These are phyloP conservation scores for Aspergillus sclerotiicarbonarius DNA, from an alignment of 495 filamentous ascomycete genomes.

Conservation along the genomic window DNA sequence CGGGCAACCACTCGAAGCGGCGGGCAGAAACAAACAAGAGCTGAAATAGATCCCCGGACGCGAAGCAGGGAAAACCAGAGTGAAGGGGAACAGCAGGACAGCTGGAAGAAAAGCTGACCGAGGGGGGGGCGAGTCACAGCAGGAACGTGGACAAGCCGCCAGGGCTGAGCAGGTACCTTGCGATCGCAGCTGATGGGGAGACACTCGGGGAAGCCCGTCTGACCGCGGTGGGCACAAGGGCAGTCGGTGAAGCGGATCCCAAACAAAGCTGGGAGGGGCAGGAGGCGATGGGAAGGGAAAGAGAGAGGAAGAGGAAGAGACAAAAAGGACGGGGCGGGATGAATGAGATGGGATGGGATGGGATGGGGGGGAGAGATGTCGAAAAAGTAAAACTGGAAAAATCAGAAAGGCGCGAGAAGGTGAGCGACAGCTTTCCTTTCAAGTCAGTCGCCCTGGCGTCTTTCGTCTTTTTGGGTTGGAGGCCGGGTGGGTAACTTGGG, in stretches of 20 bases:
- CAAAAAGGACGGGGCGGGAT: not conserved
- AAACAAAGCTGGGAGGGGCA: not conserved
- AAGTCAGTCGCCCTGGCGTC: slow-evolving; percentile 2
- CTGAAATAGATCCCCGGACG: slow-evolving; percentile 9
- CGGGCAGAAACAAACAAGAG: slow-evolving; percentile 12
- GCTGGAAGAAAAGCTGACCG: slow-evolving; percentile 12
- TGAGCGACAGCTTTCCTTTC: slow-evolving; percentile 11
- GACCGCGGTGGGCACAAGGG: not conserved
- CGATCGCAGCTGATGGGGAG: slow-evolving; percentile 10
- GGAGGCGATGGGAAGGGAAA: not conserved
- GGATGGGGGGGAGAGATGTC: not conserved
- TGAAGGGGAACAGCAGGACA: slow-evolving; percentile 1
- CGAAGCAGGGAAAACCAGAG: slow-evolving; percentile 13
- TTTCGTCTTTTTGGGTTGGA: slow-evolving; percentile 4
- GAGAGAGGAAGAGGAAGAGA: not conserved
- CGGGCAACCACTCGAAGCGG: slow-evolving; percentile 1
- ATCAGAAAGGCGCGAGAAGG: slow-evolving; percentile 12
- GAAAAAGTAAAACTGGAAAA: slow-evolving; percentile 12
- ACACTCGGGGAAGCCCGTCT: not conserved
- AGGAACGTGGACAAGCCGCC: slow-evolving; percentile 36
- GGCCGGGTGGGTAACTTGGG: not conserved
- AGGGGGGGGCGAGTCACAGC: slow-evolving; percentile 19
- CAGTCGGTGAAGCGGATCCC: not conserved
- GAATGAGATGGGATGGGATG: not conserved
- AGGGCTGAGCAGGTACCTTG: slow-evolving; percentile 31